These are phyloP conservation scores for Metschnikowia sp. DNA, from an alignment of 805 yeast species.

Conservation along the genomic window DNA sequence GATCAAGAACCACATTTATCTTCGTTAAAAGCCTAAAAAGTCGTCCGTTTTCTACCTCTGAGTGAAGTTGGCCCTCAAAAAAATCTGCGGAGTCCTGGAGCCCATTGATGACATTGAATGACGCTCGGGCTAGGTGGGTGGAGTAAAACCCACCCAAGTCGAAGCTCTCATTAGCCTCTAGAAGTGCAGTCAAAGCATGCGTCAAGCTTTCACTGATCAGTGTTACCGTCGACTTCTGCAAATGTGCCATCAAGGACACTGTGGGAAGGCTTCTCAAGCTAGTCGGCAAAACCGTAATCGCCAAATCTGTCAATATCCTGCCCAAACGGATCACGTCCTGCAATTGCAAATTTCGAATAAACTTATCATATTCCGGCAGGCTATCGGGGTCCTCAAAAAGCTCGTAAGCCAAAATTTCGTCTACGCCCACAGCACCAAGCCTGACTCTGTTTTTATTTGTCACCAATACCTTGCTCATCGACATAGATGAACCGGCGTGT, in stretches of 20 bases:
- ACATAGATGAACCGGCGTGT: conserved; percentile 56
- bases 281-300: conserved; percentile 35
- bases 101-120: conserved; percentile 47
- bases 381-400: conserved; percentile 23
- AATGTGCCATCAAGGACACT: conserved; percentile 12
- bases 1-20: conserved; percentile 70
- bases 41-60: conserved; percentile 86
- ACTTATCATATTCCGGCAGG: conserved; percentile 3
- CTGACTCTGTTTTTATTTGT: conserved; percentile 71
- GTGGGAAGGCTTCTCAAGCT: conserved; percentile 18
- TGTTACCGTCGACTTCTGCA: conserved; percentile 15
- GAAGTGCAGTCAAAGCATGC: conserved; percentile 23
- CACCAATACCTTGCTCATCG: conserved; percentile 66
- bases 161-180: conserved; percentile 16
- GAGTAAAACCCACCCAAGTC: conserved; percentile 24
- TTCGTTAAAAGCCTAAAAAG: conserved; percentile 79
- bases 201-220: conserved; percentile 45
- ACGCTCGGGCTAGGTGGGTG: conserved; percentile 27
- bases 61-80: conserved; percentile 56
- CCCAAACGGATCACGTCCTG: conserved; percentile 64
- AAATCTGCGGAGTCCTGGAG: conserved; percentile 52
- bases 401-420: conserved; percentile 57
- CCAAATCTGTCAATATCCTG: conserved; percentile 52
- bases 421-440: conserved; percentile 65
- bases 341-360: conserved; percentile 36